Base-by-base conservation (phyloP, 805 yeast genomes). In the Yamadazyma olivae region DNA sequence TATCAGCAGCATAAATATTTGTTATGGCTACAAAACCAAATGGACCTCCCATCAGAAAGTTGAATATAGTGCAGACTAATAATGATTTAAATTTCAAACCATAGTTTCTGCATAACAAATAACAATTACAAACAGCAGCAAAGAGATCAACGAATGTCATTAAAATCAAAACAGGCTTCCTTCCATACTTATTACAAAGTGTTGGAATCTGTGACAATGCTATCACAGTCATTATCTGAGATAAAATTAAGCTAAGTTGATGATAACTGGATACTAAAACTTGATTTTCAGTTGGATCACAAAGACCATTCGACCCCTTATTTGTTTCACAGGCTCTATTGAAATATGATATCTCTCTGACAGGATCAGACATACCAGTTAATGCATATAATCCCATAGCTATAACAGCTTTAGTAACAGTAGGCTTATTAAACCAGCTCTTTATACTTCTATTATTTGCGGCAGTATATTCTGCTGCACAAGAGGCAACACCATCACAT, bases 281-380 rank as follows among this genome's bases (percentile, higher is more conserved):
- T 27, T 36, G 39, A 26, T 31, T 36, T 22, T 30, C 39, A n/a
- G 26, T n/a, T 5, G 34, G 6, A 21, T 26, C 29, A 31, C 39
- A 36, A 22, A 19, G 20, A 2, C 39, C 39, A 36, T 36, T 32
- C 12, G 22, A 23, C 4, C 22, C 20, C 21, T 19, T 24, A 13
- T 36, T 30, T 20, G 32, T 19, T 13, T 26, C 35, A 31, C 39
- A 36, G 25, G 39, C 39, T 27, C 39, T 30, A 15, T 30, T 27
- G 27, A 36, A 36, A 14, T 17, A 21, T 3, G 27, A 20, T 10
- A 26, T 18, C 21, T 36, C 39, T 22, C 13, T 25, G n/a, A 26
- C 32, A 6, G 39, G 23, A 2, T 4, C 35, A 10, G 39, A 25
- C 10, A 36, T 6, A 6, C 6, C 6, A 12, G 32, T 6, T 12